phyloP scores from a whole-genome alignment of 139 green algal genomes.

The Chlorokybus atmophyticus region DNA sequence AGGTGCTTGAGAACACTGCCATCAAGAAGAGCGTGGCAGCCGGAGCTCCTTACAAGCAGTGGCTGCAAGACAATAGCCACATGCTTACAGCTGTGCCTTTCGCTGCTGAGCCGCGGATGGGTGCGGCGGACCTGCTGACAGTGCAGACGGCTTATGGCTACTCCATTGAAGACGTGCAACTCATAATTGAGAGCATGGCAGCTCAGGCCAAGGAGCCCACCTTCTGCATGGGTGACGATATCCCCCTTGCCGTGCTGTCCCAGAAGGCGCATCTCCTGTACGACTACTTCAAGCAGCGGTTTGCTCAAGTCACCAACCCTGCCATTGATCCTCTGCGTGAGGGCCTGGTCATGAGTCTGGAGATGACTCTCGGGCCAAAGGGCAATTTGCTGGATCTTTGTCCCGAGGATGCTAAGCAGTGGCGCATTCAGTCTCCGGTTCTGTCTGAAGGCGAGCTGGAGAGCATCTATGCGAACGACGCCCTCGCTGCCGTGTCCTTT shows the following conservation, averaged over 20 bases:
- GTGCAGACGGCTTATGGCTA: slow-evolving; percentile 34
- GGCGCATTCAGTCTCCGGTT: slow-evolving; percentile 71
- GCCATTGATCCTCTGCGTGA: slow-evolving; percentile 96
- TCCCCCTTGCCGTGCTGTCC: slow-evolving; percentile 83
- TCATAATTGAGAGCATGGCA: slow-evolving; percentile 95
- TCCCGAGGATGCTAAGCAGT: slow-evolving; percentile 28
- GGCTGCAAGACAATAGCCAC: slow-evolving; percentile 36
- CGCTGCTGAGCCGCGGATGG: not conserved
- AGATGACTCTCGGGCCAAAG: slow-evolving; percentile 80
- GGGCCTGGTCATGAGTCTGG: slow-evolving; percentile 94
- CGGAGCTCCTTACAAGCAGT: slow-evolving; percentile 69
- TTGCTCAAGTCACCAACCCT: slow-evolving; percentile 99
- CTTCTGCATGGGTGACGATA: slow-evolving; percentile 99
- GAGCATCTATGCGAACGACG: slow-evolving; percentile 14
- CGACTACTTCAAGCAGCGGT: slow-evolving; percentile 99
- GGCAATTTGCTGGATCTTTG: slow-evolving; percentile 88
- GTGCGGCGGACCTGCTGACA: not conserved
- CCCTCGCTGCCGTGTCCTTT: slow-evolving; percentile 19
- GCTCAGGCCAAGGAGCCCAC: slow-evolving; percentile 75
- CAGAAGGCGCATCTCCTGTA: slow-evolving; percentile 76
- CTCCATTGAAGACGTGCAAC: slow-evolving; percentile 73
- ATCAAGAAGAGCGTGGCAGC: slow-evolving; percentile 64
- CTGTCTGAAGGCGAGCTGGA: slow-evolving; percentile 80
- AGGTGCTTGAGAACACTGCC: slow-evolving; percentile 71
- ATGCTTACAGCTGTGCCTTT: not conserved